Evolutionary conservation across 371 early-diverging fungal species (phyloP).

Genomic region (Mortierella sp.): DNA sequence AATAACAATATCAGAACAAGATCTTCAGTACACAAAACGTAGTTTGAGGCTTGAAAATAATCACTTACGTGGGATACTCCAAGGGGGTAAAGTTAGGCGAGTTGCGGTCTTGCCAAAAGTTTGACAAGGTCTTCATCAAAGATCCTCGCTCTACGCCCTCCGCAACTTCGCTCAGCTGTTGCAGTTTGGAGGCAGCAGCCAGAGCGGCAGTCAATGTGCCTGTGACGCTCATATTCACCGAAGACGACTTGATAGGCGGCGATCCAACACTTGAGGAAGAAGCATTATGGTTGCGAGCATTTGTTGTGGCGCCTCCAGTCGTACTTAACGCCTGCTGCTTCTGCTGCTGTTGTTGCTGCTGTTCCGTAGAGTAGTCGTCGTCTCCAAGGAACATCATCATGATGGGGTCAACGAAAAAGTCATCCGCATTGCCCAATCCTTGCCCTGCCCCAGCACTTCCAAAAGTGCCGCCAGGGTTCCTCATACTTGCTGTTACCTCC

Average conservation of each 20-base stretch:
- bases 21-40: not conserved
- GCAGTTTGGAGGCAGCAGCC: slow-evolving; percentile 52
- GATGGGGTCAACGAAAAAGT: slow-evolving; percentile 34
- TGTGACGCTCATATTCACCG: slow-evolving; percentile 47
- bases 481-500: slow-evolving; percentile 42
- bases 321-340: not conserved
- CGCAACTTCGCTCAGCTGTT: slow-evolving; percentile 50
- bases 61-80: slow-evolving; percentile 80
- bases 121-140: slow-evolving; percentile 83
- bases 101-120: slow-evolving; percentile 78
- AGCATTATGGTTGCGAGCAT: not conserved
- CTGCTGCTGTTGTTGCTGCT: slow-evolving; percentile 22
- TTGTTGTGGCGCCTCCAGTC: not conserved
- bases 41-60: not conserved
- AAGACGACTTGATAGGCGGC: slow-evolving; percentile 34
- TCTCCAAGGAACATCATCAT: slow-evolving; percentile 58
- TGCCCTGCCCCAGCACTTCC: slow-evolving; percentile 7
- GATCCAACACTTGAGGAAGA: slow-evolving; percentile 26
- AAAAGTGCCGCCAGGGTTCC: slow-evolving; percentile 21
- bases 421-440: slow-evolving; percentile 16
- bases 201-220: slow-evolving; percentile 53
- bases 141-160: slow-evolving; percentile 65
- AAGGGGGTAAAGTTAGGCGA: slow-evolving; percentile 77
- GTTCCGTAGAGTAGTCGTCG: slow-evolving; percentile 36
- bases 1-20: not conserved